Conservation (phyloP, 306 rosid genomes). For the Gynostemma pentaphyllum region DNA sequence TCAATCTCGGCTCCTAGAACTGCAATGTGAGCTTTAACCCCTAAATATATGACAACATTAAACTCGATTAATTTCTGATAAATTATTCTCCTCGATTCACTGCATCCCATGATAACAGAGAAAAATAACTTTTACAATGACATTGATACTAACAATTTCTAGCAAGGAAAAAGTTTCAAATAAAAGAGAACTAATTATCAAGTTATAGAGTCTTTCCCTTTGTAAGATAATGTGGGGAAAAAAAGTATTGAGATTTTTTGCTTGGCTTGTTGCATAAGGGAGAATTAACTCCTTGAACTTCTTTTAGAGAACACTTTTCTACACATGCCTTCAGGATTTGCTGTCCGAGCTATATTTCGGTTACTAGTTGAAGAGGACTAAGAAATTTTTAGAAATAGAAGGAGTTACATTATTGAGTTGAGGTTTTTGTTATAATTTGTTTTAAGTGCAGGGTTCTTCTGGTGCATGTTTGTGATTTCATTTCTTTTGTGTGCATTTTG, state of each 20-base stretch:
- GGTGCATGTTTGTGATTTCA: not conserved
- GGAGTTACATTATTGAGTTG: not conserved
- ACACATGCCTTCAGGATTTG: not conserved
- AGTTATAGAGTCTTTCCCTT: not conserved
- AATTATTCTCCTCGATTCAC: not conserved
- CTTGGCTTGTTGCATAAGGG: not conserved
- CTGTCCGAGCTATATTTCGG: not conserved
- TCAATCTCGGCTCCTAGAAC: slow-evolving; percentile 61
- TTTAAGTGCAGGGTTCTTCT: not conserved
- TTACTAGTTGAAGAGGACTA: not conserved
- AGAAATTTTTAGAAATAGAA: not conserved
- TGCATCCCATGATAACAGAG: not conserved
- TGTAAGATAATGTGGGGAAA: not conserved
- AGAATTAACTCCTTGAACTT: not conserved
- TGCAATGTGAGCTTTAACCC: slow-evolving; percentile 32
- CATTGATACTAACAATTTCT: not conserved
- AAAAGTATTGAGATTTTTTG: not conserved
- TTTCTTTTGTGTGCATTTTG: not conserved
- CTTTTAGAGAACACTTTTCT: not conserved
- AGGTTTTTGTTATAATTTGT: not conserved
- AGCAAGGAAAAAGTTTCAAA: not conserved
- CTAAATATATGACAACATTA: slow-evolving; percentile 23
- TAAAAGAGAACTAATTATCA: not conserved
- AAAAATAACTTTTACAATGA: not conserved
- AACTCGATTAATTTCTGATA: not conserved